Conservation (phyloP, 2,329 filamentous ascomycete species). For the Verticillium nonalfalfae region DNA sequence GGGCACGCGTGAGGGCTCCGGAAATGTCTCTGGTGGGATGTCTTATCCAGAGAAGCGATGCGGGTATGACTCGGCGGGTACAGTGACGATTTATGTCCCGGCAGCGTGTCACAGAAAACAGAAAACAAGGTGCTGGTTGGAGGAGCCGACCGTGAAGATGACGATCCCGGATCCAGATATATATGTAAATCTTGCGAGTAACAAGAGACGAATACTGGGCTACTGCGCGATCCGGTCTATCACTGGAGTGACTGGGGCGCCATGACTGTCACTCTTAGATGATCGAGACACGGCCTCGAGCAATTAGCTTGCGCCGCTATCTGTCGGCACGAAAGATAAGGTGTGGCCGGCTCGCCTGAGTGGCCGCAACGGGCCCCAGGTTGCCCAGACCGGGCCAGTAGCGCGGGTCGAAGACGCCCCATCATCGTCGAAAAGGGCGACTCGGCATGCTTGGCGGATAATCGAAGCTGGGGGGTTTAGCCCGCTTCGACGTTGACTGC, state of each 20-base stretch:
- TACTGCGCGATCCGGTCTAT: background rate
- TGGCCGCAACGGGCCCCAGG: background rate
- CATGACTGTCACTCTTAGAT: conserved; percentile 1
- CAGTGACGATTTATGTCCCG: background rate
- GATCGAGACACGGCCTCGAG: background rate
- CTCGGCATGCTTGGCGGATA: conserved; percentile 1
- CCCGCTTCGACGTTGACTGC: background rate
- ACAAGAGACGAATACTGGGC: background rate
- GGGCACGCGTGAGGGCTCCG: background rate
- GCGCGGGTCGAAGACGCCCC: background rate
- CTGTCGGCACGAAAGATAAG: conserved; percentile 3
- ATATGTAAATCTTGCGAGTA: background rate
- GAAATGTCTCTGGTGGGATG: background rate
- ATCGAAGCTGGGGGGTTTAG: background rate
- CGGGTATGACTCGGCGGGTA: background rate
- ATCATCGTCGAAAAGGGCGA: background rate
- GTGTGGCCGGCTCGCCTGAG: background rate
- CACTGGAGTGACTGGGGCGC: background rate
- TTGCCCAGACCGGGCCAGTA: background rate
- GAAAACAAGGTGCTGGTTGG: background rate
- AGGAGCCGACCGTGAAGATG: background rate
- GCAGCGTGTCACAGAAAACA: background rate
- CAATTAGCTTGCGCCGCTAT: conserved; percentile 1
- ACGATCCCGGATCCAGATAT: background rate
- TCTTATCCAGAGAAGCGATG: background rate